Evolutionary conservation across 352 stramenopile species (phyloP), one percentile per base, ranked within the genome.

Genomic region (Phytophthora macrochlamydospora): DNA sequence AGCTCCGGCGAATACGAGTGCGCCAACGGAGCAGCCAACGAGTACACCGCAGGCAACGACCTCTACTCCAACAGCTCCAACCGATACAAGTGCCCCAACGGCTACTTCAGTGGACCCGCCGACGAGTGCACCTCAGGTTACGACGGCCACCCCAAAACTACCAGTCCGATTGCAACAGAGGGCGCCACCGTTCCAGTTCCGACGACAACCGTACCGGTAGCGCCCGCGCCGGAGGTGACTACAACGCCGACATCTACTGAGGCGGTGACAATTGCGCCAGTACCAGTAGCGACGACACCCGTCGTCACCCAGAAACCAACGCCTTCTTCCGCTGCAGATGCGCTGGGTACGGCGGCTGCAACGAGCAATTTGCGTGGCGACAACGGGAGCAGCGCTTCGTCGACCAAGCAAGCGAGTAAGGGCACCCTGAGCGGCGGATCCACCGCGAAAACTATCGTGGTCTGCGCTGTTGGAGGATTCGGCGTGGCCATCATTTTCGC

Each of bases 401-500:
- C 60, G 2, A 60, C 46, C 12, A 62, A 45, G 1, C 50, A 64
- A n/a, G n/a, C 1, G 14, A 65, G 37, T 11, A 61, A 49, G 11
- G 54, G 55, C 14, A 69, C 55, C 32, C 42, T 67, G 29, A 42
- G 60, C 28, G 66, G 57, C 0, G 52, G 35, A 14, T 64, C 69
- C 0, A 56, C 56, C 54, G 65, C 61, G 7, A 77, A 72, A 48
- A 61, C 37, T 11, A 28, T 45, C 30, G 55, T 77, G 3, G 64
- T 80, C 14, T 56, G 38, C 38, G 31, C 65, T 37, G 49, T 79
- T 43, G 65, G 52, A 33, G 60, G 56, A 11, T 46, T 73, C 29
- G 72, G 72, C 24, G 13, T 64, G 1, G 28, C 38, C 4, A 63
- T 80, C n/a, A 51, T 77, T 8, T 29, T 73, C 31, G 65, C 58